phyloP scores from a whole-genome alignment of 345 rosid species.

The Eucalyptus pauciflora region DNA sequence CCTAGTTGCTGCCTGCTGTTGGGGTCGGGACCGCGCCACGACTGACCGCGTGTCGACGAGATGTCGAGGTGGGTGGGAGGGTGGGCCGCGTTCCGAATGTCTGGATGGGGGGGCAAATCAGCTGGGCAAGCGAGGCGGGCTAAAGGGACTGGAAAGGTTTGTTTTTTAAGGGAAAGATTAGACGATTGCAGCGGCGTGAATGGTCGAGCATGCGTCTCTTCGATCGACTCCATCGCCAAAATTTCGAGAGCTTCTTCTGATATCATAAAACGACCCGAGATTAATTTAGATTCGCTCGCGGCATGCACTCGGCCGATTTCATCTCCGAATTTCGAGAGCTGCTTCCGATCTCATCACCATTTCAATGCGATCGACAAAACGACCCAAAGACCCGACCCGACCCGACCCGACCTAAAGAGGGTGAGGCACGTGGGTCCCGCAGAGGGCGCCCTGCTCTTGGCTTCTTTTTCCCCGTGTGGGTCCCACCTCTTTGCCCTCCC shows the following conservation, averaged over 20 bases:
- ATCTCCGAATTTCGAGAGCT: background rate
- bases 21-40: background rate
- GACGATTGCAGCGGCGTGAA: constrained; percentile 6
- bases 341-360: background rate
- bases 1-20: background rate
- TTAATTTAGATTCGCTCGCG: too few species aligned
- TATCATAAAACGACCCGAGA: too few species aligned
- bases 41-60: background rate
- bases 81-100: background rate
- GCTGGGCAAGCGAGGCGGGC: constrained; percentile 3
- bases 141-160: background rate
- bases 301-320: too few species aligned
- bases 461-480: background rate
- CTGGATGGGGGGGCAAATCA: background rate
- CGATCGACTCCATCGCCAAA: background rate
- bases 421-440: constrained; percentile 25
- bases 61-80: background rate
- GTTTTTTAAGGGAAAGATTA: background rate
- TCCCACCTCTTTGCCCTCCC: background rate
- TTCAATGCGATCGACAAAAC: background rate
- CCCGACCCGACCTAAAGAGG: background rate
- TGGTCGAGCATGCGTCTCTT: background rate
- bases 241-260: background rate
- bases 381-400: background rate
- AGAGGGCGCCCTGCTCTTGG: background rate